A percentile compares a stretch with the other conserved stretches of the same genome.
phyloP scores from a whole-genome alignment of 2,329 filamentous ascomycete species.

The Neocucurbitaria cava region DNA sequence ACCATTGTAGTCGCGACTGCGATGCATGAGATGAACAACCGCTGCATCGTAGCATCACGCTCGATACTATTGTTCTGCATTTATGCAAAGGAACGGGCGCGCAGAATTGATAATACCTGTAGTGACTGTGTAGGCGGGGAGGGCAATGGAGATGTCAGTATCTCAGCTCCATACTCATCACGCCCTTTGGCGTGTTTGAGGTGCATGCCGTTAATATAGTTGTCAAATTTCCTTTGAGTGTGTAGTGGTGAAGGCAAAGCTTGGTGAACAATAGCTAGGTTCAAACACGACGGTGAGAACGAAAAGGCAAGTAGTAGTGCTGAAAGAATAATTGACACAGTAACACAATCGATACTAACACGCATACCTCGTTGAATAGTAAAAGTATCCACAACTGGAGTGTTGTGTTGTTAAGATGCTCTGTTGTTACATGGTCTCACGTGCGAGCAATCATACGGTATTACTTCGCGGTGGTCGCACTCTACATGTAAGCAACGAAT shows the following conservation, averaged over 20 bases:
- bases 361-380: neutral
- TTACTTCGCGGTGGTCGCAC: too few relatives aligned
- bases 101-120: neutral
- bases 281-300: neutral
- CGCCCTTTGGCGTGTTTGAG: neutral
- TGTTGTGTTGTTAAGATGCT: neutral
- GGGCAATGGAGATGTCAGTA: neutral
- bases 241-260: neutral
- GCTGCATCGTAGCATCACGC: neutral
- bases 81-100: neutral
- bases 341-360: neutral
- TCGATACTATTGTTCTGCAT: conserved; percentile 5
- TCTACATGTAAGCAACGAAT: too few relatives aligned
- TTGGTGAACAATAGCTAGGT: neutral
- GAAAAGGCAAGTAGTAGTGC: neutral
- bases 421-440: neutral
- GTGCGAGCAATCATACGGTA: too few relatives aligned
- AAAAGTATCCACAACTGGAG: neutral
- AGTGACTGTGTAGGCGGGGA: neutral
- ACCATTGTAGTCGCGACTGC: conserved; percentile 1
- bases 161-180: neutral
- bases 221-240: neutral
- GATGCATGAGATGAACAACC: neutral
- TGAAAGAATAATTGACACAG: neutral
- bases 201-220: neutral